Conservation (phyloP, 495 filamentous ascomycete species). For the Letharia lupina region DNA sequence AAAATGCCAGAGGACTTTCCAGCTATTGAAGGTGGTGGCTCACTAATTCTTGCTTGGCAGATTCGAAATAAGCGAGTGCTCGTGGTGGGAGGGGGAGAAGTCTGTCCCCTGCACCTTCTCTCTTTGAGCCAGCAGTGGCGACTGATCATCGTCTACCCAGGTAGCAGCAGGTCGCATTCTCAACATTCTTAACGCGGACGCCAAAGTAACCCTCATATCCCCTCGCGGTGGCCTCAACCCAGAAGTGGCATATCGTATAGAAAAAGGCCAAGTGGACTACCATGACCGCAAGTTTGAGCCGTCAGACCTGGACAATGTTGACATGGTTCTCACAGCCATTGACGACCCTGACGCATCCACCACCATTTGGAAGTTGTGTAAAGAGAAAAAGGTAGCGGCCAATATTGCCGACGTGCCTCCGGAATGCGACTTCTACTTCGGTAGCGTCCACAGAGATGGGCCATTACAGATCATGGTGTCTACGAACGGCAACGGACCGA, state of each 20-base stretch:
- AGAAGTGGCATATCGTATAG: constrained; percentile 77
- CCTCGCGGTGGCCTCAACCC: constrained; percentile 73
- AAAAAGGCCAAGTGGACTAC: constrained; percentile 62
- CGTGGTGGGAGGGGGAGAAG: constrained; percentile 90
- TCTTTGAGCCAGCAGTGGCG: not conserved
- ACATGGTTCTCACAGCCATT: constrained; percentile 87
- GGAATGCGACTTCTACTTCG: constrained; percentile 98
- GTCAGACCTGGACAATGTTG: constrained; percentile 64
- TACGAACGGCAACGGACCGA: constrained; percentile 93
- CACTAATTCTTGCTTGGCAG: constrained; percentile 91
- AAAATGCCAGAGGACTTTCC: constrained; percentile 62
- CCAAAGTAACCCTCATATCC: constrained; percentile 74
- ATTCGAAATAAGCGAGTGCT: constrained; percentile 72
- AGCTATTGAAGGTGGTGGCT: constrained; percentile 77
- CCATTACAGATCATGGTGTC: constrained; percentile 97
- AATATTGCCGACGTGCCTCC: constrained; percentile 96
- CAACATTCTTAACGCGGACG: constrained; percentile 88
- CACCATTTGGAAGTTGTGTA: constrained; percentile 84
- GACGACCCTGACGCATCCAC: constrained; percentile 86
- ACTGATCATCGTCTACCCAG: constrained; percentile 36
- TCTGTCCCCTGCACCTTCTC: constrained; percentile 30
- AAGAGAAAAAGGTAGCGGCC: constrained; percentile 70
- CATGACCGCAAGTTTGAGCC: constrained; percentile 75
- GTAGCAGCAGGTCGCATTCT: constrained; percentile 93
- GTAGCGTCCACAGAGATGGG: constrained; percentile 86